Percentiles rank a stretch among this genome's conserved stretches.
Conservation (phyloP, 2,329 filamentous ascomycete genomes). For the Colletotrichum chlorophyti region DNA sequence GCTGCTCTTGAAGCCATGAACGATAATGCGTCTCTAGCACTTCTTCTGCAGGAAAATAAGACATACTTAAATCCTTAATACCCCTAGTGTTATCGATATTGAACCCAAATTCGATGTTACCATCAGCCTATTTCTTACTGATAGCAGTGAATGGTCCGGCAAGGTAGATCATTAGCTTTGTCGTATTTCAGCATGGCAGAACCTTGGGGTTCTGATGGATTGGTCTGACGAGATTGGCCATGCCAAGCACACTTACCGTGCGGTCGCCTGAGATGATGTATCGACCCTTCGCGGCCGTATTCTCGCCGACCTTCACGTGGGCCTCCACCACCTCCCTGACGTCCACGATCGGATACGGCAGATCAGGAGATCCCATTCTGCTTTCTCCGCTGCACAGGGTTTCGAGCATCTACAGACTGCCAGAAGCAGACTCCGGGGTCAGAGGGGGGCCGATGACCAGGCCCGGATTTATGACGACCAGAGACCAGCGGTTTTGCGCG, state of each 20-base stretch:
- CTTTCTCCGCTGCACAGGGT: constrained; percentile 33
- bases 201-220: constrained; percentile 17
- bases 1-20: no score
- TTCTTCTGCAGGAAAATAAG: no score
- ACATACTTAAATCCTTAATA: constrained; percentile 30
- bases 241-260: constrained; percentile 16
- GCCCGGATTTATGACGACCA: constrained; percentile 25
- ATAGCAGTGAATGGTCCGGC: constrained; percentile 31
- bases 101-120: constrained; percentile 32
- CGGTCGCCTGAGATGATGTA: constrained; percentile 17
- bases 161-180: constrained; percentile 25
- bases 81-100: constrained; percentile 32
- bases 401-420: constrained; percentile 36
- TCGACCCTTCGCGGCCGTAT: constrained; percentile 11
- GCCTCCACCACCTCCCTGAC: constrained; percentile 34
- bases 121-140: constrained; percentile 29
- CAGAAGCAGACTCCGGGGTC: constrained; percentile 31
- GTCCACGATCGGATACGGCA: constrained; percentile 33
- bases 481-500: constrained; percentile 24
- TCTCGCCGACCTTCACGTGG: constrained; percentile 26
- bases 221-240: constrained; percentile 15
- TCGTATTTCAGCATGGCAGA: constrained; percentile 29
- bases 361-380: constrained; percentile 34
- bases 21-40: no score
- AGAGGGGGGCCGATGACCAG: constrained; percentile 29